Conservation (phyloP, 192 early-diverging fungal genomes). For the Rhizophagus clarus region DNA sequence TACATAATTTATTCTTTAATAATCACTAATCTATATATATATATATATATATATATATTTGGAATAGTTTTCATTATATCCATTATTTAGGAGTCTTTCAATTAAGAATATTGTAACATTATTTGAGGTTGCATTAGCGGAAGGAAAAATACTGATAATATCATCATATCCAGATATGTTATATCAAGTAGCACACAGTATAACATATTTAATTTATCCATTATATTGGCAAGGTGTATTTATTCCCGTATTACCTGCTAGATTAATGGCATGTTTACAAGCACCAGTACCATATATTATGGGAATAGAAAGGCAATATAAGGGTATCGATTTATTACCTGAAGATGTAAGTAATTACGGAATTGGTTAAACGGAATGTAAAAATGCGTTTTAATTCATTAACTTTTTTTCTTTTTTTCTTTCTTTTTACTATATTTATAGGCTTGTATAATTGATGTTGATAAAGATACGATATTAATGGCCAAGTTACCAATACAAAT, state of each 20-base stretch:
- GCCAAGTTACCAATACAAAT: slow-evolving; percentile 45
- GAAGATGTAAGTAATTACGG: slow-evolving; percentile 56
- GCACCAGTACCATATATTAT: slow-evolving; percentile 82
- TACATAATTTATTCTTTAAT: slow-evolving; percentile 14
- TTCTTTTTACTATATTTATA: slow-evolving; percentile 19
- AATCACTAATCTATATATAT: slow-evolving; percentile 1
- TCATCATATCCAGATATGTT: slow-evolving; percentile 71
- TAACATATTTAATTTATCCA: slow-evolving; percentile 69
- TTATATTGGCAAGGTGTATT: slow-evolving; percentile 79
- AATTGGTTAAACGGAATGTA: background rate
- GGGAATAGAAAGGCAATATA: slow-evolving; percentile 60
- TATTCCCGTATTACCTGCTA: slow-evolving; percentile 71
- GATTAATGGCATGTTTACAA: slow-evolving; percentile 57
- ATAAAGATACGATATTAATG: slow-evolving; percentile 62
- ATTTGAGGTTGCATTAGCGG: slow-evolving; percentile 68
- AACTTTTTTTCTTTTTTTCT: background rate
- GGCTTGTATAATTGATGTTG: slow-evolving; percentile 70
- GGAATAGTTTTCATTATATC: slow-evolving; percentile 73
- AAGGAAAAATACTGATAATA: slow-evolving; percentile 73
- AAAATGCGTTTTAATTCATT: background rate
- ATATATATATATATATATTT: too few species aligned
- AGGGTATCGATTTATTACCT: slow-evolving; percentile 58
- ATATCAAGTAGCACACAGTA: slow-evolving; percentile 63
- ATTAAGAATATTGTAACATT: slow-evolving; percentile 63
- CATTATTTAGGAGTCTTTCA: slow-evolving; percentile 71